These are phyloP conservation scores for Rhinocladiella similis DNA, from an alignment of 2,329 filamentous ascomycete genomes.

Conservation along the genomic window DNA sequence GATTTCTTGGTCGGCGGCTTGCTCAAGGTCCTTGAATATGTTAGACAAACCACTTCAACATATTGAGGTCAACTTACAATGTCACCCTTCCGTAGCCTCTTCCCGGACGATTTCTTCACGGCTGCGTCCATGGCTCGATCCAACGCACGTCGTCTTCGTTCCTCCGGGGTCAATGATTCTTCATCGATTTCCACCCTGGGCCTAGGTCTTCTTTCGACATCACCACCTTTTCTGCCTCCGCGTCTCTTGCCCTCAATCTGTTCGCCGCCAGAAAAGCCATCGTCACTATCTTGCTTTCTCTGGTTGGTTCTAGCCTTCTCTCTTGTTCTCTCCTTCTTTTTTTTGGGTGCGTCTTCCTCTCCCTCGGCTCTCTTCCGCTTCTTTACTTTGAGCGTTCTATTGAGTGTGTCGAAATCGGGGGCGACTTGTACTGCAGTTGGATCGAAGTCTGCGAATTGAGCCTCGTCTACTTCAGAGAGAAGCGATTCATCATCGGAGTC, in stretches of 20 bases:
- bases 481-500: conserved; percentile 62
- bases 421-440: conserved; percentile 60
- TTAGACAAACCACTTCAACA: conserved; percentile 16
- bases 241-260: conserved; percentile 54
- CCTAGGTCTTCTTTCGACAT: conserved; percentile 51
- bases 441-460: conserved; percentile 66
- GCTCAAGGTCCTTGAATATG: conserved; percentile 72
- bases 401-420: conserved; percentile 62
- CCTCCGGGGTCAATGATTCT: conserved; percentile 71
- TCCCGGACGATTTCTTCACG: conserved; percentile 74
- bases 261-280: conserved; percentile 52
- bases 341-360: conserved; percentile 69
- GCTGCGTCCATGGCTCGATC: conserved; percentile 86
- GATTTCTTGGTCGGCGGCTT: conserved; percentile 86
- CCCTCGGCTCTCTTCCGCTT: conserved; percentile 65
- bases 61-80: conserved; percentile 60
- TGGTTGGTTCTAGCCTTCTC: conserved; percentile 57
- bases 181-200: conserved; percentile 67
- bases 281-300: conserved; percentile 60
- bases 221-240: conserved; percentile 51
- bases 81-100: conserved; percentile 77
- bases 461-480: conserved; percentile 65
- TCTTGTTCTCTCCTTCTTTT: conserved; percentile 57
- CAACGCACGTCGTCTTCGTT: conserved; percentile 74
- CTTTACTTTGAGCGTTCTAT: conserved; percentile 59